A percentile compares a stretch with the other conserved stretches of the same genome.
These are phyloP conservation scores for Metschnikowia picachoensis DNA, from an alignment of 805 yeast genomes.

Conservation along the genomic window DNA sequence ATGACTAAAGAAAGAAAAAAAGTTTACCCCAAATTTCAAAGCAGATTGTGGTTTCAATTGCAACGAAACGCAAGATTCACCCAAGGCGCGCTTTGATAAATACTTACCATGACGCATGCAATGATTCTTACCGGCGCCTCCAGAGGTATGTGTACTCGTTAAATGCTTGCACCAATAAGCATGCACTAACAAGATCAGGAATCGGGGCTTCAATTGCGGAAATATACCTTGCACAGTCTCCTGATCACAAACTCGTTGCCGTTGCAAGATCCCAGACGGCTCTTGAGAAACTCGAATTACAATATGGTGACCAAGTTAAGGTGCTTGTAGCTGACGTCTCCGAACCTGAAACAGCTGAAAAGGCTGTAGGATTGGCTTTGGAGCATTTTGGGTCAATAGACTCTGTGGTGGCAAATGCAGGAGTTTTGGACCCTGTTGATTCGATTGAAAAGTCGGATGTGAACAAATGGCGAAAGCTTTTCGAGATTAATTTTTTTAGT, in stretches of 20 bases:
- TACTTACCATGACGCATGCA: slow-evolving; percentile 16
- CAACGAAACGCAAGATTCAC: neutral
- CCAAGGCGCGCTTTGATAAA: too few species aligned
- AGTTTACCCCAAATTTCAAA: neutral
- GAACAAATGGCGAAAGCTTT: slow-evolving; percentile 57
- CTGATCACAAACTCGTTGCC: slow-evolving; percentile 51
- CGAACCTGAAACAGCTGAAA: slow-evolving; percentile 30
- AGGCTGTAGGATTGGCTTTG: slow-evolving; percentile 44
- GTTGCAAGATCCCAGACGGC: slow-evolving; percentile 63
- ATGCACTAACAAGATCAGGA: slow-evolving; percentile 44
- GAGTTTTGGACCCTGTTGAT: slow-evolving; percentile 75
- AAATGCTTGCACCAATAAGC: neutral
- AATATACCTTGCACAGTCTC: slow-evolving; percentile 36
- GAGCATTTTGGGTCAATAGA: slow-evolving; percentile 54
- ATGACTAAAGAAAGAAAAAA: too few species aligned
- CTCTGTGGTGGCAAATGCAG: slow-evolving; percentile 74
- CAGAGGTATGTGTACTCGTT: slow-evolving; percentile 16
- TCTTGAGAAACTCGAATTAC: slow-evolving; percentile 38
- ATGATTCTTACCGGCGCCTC: slow-evolving; percentile 22
- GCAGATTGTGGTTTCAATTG: neutral
- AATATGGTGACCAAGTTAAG: slow-evolving; percentile 50
- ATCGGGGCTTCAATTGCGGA: slow-evolving; percentile 77
- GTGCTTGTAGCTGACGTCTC: slow-evolving; percentile 61
- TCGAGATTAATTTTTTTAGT: slow-evolving; percentile 76
- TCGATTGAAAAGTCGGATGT: slow-evolving; percentile 50